Base-by-base conservation (phyloP, 306 rosid genomes). In the Dalbergia oliveri region DNA sequence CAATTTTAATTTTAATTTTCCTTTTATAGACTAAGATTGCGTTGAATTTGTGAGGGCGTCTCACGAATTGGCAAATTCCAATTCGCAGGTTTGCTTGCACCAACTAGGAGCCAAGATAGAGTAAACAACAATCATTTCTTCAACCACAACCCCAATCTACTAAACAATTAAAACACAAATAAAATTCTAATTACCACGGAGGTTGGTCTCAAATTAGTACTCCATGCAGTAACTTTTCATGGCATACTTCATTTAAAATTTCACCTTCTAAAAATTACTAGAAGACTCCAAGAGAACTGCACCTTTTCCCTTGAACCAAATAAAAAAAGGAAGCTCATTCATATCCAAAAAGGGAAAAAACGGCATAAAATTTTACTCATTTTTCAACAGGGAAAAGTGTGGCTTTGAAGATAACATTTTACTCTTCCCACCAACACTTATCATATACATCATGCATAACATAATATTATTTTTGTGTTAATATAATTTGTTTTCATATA, bases 161-260 rank as follows among this genome's bases (percentile, higher is more conserved):
- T 11, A 66, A 16, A 13, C 43, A 66, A 62, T 69, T 57, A 1
- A 1, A 59, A 15, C 10, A 69, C 18, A 50, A 21, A 21, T 21
- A 21, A 21, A 21, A 21, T 54, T 5, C 31, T 15, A 41, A 43
- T 11, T 93, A 93, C 99, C 97, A 16, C 77, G 67, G 63, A 82
- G 75, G 68, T 84, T 84, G 80, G 82, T 79, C 82, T 88, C 88
- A 73, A 91, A 93, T 79, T 90, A 90, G 86, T 88, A 93, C 81
- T 95, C 99, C 88, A 93, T 89, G 88, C 86, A 78, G 84, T 95
- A 95, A 86, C 78, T 93, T 89, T 93, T 93, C 82, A 79, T 41
- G 72, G 84, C 88, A 84, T 88, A 86, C 89, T 91, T 95, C 86
- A 93, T 84, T 79, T 95, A 98, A 54, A 88, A 87, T 78, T 92